A percentile compares a stretch with the other conserved stretches of the same genome.
phyloP scores from a whole-genome alignment of 192 early-diverging fungal species.

The Gorgonomyces haynaldii region DNA sequence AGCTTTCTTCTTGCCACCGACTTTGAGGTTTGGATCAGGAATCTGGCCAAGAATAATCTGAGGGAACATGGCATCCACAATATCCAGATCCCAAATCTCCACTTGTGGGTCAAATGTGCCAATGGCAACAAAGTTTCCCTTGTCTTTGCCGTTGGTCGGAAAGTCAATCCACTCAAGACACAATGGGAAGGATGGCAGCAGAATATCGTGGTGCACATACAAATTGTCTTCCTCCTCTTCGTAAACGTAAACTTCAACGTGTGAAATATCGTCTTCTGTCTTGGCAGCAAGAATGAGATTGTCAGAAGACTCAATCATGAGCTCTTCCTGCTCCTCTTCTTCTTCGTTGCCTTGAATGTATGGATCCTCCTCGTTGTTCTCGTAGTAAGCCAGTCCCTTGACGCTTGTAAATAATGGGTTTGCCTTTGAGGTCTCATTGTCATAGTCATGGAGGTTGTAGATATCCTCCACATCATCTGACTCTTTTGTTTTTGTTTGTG shows the following conservation, averaged over 20 bases:
- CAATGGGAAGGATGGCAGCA: slow-evolving; percentile 92
- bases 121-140: slow-evolving; percentile 87
- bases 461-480: slow-evolving; percentile 13
- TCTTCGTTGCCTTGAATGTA: slow-evolving; percentile 63
- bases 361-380: slow-evolving; percentile 71
- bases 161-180: slow-evolving; percentile 88
- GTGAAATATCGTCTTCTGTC: slow-evolving; percentile 95
- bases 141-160: neutral
- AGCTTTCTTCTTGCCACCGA: slow-evolving; percentile 13
- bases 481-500: slow-evolving; percentile 22
- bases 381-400: slow-evolving; percentile 78
- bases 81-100: slow-evolving; percentile 97
- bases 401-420: slow-evolving; percentile 73
- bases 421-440: slow-evolving; percentile 46
- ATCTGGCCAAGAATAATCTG: slow-evolving; percentile 71
- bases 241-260: slow-evolving; percentile 88
- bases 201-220: slow-evolving; percentile 97
- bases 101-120: slow-evolving; percentile 94
- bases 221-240: slow-evolving; percentile 74
- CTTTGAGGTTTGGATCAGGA: slow-evolving; percentile 11
- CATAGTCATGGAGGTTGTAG: slow-evolving; percentile 92
- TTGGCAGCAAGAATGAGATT: slow-evolving; percentile 83
- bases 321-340: slow-evolving; percentile 73
- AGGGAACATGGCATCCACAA: slow-evolving; percentile 82
- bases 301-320: slow-evolving; percentile 65